Conservation (phyloP, 257 asterid species). For the Solanum microdontum region DNA sequence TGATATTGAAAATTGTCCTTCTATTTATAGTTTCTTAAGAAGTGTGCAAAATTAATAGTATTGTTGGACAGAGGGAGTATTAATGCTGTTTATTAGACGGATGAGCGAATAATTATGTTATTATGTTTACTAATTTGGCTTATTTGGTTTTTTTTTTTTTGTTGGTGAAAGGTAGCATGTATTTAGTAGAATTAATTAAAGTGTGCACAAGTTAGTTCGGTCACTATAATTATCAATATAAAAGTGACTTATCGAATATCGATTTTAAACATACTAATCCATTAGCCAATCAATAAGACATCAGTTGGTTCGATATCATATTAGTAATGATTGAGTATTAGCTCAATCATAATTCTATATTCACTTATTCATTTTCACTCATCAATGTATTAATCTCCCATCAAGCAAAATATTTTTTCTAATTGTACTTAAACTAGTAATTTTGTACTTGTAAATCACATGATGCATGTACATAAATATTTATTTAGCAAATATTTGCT, state of each 20-base stretch:
- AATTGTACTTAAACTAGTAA: too few relatives aligned
- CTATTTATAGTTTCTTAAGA: too few relatives aligned
- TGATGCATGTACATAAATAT: background rate
- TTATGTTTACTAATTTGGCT: background rate
- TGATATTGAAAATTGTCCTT: too few relatives aligned
- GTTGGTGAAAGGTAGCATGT: too few relatives aligned
- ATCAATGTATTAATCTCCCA: background rate
- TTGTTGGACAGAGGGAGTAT: too few relatives aligned
- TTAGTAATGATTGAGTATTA: too few relatives aligned
- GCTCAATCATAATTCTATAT: background rate
- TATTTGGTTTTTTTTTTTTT: too few relatives aligned
- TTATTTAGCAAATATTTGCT: background rate
- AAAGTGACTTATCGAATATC: background rate
- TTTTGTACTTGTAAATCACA: too few relatives aligned
- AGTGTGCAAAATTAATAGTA: too few relatives aligned
- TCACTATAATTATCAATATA: too few relatives aligned
- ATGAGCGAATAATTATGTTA: background rate
- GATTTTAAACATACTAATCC: too few relatives aligned
- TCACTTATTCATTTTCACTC: background rate
- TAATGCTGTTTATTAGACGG: background rate
- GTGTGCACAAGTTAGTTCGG: background rate
- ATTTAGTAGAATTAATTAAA: rapidly evolving
- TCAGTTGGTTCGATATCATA: background rate
- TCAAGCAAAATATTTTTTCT: background rate
- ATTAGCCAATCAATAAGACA: background rate